Conservation (phyloP, 257 asterid species). For the Verbascum thapsus region DNA sequence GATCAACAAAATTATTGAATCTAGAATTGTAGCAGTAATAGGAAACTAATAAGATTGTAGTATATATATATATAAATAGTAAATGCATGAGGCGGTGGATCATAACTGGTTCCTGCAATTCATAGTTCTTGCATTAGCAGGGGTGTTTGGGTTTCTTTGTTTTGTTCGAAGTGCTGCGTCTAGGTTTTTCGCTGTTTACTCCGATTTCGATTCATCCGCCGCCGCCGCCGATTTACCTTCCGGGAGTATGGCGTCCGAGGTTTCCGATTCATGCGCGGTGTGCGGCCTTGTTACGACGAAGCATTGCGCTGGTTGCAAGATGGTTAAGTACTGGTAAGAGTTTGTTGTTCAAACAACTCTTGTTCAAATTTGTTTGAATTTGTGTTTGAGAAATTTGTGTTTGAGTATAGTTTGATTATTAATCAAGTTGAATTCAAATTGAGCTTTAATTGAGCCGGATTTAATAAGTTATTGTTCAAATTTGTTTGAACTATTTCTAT, state of each 20-base stretch:
- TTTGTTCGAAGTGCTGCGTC: slow-evolving; percentile 75
- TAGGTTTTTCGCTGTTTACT: slow-evolving; percentile 73
- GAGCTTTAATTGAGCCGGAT: too few relatives aligned
- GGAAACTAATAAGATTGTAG: too few relatives aligned
- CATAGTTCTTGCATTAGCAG: slow-evolving; percentile 45
- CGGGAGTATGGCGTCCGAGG: slow-evolving; percentile 44
- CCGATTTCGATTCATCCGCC: slow-evolving; percentile 53
- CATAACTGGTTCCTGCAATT: slow-evolving; percentile 74
- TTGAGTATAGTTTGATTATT: too few relatives aligned
- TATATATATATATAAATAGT: slow-evolving; percentile 38
- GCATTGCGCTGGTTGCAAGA: slow-evolving; percentile 74
- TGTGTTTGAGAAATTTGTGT: too few relatives aligned
- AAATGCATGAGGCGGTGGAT: slow-evolving; percentile 89
- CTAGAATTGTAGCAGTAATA: not conserved
- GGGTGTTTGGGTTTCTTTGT: slow-evolving; percentile 55
- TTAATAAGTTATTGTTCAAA: too few relatives aligned
- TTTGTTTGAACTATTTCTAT: too few relatives aligned
- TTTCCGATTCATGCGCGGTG: slow-evolving; percentile 60
- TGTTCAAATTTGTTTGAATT: too few relatives aligned
- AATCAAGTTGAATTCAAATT: too few relatives aligned
- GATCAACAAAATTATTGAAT: slow-evolving; percentile 11
- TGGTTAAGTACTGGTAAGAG: slow-evolving; percentile 76
- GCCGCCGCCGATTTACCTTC: slow-evolving; percentile 45
- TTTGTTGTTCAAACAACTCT: too few relatives aligned
- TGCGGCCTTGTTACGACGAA: slow-evolving; percentile 55